Evolutionary conservation across 805 yeast genomes (phyloP).

Genomic region (Candida silvicultrix): DNA sequence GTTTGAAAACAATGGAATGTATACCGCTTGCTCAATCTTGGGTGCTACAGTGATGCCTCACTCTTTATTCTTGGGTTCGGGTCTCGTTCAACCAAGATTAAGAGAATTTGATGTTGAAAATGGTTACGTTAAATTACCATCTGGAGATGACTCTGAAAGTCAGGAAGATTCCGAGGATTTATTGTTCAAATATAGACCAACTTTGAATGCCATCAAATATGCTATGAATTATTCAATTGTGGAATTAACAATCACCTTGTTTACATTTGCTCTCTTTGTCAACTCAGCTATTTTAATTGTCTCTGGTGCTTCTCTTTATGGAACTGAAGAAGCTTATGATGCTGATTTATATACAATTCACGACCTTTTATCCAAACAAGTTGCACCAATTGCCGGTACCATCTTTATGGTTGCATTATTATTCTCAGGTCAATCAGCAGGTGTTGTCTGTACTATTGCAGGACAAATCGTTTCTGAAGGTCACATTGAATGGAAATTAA

Average conservation of each 20-base stretch:
- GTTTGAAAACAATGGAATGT: conserved; percentile 57
- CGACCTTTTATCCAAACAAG: conserved; percentile 46
- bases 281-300: conserved; percentile 79
- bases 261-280: conserved; percentile 79
- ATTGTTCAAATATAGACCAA: conserved; percentile 54
- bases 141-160: conserved; percentile 24
- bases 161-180: conserved; percentile 14
- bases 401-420: conserved; percentile 80
- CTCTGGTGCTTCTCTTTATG: conserved; percentile 72
- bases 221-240: conserved; percentile 65
- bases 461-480: conserved; percentile 94
- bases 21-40: conserved; percentile 70
- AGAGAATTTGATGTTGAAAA: conserved; percentile 64
- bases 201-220: conserved; percentile 63
- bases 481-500: conserved; percentile 71
- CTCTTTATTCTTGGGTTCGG: conserved; percentile 78
- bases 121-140: conserved; percentile 35
- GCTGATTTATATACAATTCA: conserved; percentile 84
- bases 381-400: conserved; percentile 77
- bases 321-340: conserved; percentile 60
- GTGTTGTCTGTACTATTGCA: conserved; percentile 87
- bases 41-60: conserved; percentile 98
- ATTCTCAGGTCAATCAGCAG: conserved; percentile 86
- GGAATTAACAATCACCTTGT: conserved; percentile 65
- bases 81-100: conserved; percentile 78